These are phyloP conservation scores for Sugiyamaella novakii DNA, from an alignment of 1,139 yeast genomes.

Conservation along the genomic window DNA sequence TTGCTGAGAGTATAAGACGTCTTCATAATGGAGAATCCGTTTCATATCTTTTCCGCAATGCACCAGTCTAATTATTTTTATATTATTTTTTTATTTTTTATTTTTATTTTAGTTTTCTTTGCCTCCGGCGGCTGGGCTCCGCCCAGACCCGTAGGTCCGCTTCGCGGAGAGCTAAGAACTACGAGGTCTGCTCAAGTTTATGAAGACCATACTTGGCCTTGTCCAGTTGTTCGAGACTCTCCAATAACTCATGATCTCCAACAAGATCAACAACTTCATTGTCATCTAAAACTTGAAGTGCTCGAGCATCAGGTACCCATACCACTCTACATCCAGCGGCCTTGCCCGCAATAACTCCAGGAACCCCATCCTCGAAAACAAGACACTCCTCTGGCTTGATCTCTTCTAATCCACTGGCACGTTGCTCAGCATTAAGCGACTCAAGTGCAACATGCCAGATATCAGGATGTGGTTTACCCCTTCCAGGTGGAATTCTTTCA, in stretches of 20 bases:
- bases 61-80: conserved; percentile 36
- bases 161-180: not conserved
- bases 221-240: conserved; percentile 58
- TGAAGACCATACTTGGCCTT: conserved; percentile 48
- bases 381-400: conserved; percentile 76
- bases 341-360: conserved; percentile 81
- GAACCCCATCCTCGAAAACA: conserved; percentile 91
- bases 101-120: not conserved
- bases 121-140: conserved; percentile 15
- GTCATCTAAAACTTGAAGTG: conserved; percentile 54
- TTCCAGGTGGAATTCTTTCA: conserved; percentile 72
- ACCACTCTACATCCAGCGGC: conserved; percentile 84
- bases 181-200: not conserved
- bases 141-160: conserved; percentile 9
- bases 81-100: conserved; percentile 6
- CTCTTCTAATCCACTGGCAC: conserved; percentile 44
- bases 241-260: conserved; percentile 58
- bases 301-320: conserved; percentile 89
- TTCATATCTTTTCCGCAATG: conserved; percentile 79
- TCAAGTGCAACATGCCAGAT: conserved; percentile 84
- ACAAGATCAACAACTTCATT: conserved; percentile 47
- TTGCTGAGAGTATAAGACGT: conserved; percentile 95
- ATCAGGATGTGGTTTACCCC: conserved; percentile 92
- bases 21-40: conserved; percentile 95
- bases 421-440: conserved; percentile 55